Percentiles rank a stretch among this genome's conserved stretches.
phyloP scores from a whole-genome alignment of 345 rosid genomes.

The Salix koriyanagi region DNA sequence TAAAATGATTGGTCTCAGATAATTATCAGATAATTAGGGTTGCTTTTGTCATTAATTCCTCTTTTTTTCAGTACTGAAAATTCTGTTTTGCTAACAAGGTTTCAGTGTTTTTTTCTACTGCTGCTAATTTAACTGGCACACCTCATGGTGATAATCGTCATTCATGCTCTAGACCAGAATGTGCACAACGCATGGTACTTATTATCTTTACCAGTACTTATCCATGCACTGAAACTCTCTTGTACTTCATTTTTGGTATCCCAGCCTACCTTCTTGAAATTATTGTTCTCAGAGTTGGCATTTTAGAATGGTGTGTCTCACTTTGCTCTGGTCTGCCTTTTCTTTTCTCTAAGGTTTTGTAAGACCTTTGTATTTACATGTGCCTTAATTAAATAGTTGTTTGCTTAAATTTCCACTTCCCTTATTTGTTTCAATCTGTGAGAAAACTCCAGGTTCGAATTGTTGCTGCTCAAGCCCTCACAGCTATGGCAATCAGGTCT shows the following conservation, averaged over 20 bases:
- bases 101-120: background rate
- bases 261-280: background rate
- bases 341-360: background rate
- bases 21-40: background rate
- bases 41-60: background rate
- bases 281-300: background rate
- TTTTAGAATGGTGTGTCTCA: background rate
- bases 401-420: conserved; percentile 4
- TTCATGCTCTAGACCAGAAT: background rate
- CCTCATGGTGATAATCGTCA: background rate
- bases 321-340: background rate
- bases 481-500: conserved; percentile 94
- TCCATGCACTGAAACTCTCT: background rate
- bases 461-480: conserved; percentile 95
- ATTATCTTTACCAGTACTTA: background rate
- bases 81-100: background rate
- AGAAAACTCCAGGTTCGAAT: conserved; percentile 67
- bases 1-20: background rate
- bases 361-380: background rate
- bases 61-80: background rate
- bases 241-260: background rate
- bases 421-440: conserved; percentile 10
- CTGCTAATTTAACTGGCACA: background rate
- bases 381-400: background rate
- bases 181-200: background rate